Evolutionary conservation across 345 rosid species (phyloP), one percentile per base, ranked within the genome.

Genomic region (Mangifera indica): DNA sequence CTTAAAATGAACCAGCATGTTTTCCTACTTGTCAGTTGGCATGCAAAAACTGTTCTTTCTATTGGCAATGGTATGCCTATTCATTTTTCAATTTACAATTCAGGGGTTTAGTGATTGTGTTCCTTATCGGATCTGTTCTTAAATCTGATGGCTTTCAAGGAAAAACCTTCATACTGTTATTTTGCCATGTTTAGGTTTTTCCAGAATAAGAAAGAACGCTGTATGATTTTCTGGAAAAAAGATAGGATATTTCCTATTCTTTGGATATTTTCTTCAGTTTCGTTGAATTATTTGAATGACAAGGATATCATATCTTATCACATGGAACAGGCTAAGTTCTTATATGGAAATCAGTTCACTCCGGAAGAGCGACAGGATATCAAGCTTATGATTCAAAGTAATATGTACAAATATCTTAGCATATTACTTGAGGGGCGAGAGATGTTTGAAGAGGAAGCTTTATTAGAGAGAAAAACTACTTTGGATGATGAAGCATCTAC

Each of bases 331-430:
- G 88, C 85, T 12, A 86, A 84, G 49, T 74, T 87, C 72, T 71
- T 88, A 62, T 88, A 85, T 67, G 92, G 87, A 52, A 82, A 81
- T 63, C 74, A 60, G 29, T 88, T 87, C 74, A 81, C 83, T 40
- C 42, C 75, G 51, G 89, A 87, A 53, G 93, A 88, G 77, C 76
- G 84, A 67, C 84, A 84, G 74, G 71, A 74, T 69, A 82, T 87
- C 66, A 88, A 88, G 80, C 78, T 83, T 34, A 83, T 87, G 85
- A 88, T 88, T 76, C 93, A 88, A 72, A 86, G 91, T 68, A 85
- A 82, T 56, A 77, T 88, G 84, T 88, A 85, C 77, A 82, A 76
- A 67, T 88, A 87, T 77, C 93, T 88, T 75, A 87, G 93, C 71
- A 71, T 82, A 59, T 82, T 88, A 70, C 87, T 87, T 71, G 93